Base-by-base conservation (phyloP, 371 early-diverging fungal species). In the Enterocytospora artemiae region DNA sequence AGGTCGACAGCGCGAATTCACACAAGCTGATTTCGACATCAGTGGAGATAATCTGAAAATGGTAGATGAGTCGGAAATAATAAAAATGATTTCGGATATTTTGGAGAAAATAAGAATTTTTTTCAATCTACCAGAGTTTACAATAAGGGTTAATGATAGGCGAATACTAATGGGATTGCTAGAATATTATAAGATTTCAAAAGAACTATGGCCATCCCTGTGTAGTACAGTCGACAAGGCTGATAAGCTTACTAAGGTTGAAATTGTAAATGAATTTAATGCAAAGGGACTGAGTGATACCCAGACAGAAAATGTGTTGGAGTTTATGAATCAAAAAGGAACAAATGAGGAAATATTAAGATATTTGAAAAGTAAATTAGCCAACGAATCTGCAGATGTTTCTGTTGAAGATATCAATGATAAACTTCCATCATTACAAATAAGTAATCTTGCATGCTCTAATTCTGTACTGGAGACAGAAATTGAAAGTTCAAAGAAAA, bases 21-120 rank as follows among this genome's bases (percentile, higher is more conserved):
- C 84, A 76, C 96, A 97, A 81, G 93, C 95, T 75, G 98, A 97
- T 84, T 94, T 91, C 69, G 98, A 97, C 78, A 88, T 97, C 81
- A 94, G 93, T 25, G 98, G 98, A 16, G 78, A 81, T 7, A 90
- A 89, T 71, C 89, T 90, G 49, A 72, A 87, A 0, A 94, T 94
- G 93, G 82, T 93, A 41, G 89, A 93, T 7, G 98, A 97, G 76
- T 86, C 92, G 33, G 96, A 96, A 76, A 84, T 87, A 31, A 72
- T 97, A 41, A 80, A 84, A n/a, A 83, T 92, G 18, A 80, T 88
- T 58, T 81, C 82, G 37, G 92, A 92, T 72, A 61, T 69, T 25
- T 83, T 90, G 22, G 80, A 89, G 66, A 81, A 82, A 0, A 76
- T 74, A 1, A 80, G 3, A 3, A 20, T 3, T 4, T 4, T 12